These are phyloP conservation scores for Hypholoma sublateritium DNA, from an alignment of 768 basidiomycete species.

Conservation along the genomic window DNA sequence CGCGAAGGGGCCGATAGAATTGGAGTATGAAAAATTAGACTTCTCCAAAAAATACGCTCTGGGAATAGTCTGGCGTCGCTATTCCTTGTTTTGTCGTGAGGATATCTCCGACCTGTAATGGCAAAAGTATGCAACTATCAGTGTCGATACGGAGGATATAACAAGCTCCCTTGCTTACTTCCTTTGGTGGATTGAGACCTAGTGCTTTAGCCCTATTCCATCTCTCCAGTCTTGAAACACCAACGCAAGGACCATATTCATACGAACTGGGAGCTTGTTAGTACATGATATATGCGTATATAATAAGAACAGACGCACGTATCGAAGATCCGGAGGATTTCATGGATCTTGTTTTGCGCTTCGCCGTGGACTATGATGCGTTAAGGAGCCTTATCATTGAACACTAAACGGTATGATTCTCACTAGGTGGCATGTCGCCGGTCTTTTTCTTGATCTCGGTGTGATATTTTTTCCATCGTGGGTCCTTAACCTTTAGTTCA, in stretches of 20 bases:
- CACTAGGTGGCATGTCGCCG: constrained; percentile 60
- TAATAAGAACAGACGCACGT: constrained; percentile 41
- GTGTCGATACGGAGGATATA: not conserved
- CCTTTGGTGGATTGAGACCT: constrained; percentile 67
- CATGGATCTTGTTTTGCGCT: constrained; percentile 59
- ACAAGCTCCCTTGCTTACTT: constrained; percentile 6
- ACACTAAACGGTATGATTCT: constrained; percentile 25
- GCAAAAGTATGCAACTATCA: not conserved
- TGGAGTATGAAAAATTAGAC: constrained; percentile 23
- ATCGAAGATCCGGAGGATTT: constrained; percentile 81
- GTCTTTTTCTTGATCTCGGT: constrained; percentile 49
- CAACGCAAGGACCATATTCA: constrained; percentile 79
- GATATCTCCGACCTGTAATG: constrained; percentile 70
- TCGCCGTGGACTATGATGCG: constrained; percentile 58
- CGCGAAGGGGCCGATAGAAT: no score
- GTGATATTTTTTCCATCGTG: constrained; percentile 52
- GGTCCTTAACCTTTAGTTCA: constrained; percentile 47
- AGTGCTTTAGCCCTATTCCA: constrained; percentile 84
- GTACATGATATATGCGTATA: not conserved
- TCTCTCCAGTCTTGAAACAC: constrained; percentile 78
- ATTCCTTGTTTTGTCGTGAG: constrained; percentile 67
- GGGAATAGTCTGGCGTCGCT: constrained; percentile 49
- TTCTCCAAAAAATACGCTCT: constrained; percentile 61
- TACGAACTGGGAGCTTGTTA: constrained; percentile 49
- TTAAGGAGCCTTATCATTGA: not conserved